Evolutionary conservation across 2,329 filamentous ascomycete genomes (phyloP).

Genomic region (Trichoderma sp.): DNA sequence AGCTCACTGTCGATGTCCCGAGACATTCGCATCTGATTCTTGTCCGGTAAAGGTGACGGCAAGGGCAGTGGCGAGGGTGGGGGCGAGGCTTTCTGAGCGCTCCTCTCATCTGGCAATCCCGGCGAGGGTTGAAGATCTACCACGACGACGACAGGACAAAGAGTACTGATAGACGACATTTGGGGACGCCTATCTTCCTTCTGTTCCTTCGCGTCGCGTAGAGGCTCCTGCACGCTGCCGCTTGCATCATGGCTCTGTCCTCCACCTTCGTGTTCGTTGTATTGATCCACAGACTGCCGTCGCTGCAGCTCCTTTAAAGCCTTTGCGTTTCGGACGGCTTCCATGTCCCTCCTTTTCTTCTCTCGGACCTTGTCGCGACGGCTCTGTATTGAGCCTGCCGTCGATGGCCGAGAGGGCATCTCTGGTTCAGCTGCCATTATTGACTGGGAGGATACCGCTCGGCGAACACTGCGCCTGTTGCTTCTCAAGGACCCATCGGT

Average conservation of each 20-base stretch:
- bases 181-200: neutral
- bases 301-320: constrained; percentile 28
- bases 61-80: constrained; percentile 8
- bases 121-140: constrained; percentile 41
- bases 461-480: constrained; percentile 1
- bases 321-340: constrained; percentile 35
- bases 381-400: constrained; percentile 35
- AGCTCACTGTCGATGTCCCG: constrained; percentile 31
- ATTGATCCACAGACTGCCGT: neutral
- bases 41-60: neutral
- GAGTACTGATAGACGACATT: constrained; percentile 27
- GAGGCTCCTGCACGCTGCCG: too few relatives aligned
- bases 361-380: constrained; percentile 46
- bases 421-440: constrained; percentile 26
- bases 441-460: constrained; percentile 32
- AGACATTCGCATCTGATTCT: constrained; percentile 33
- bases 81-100: constrained; percentile 30
- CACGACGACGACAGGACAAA: constrained; percentile 47
- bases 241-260: neutral
- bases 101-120: constrained; percentile 6
- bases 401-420: constrained; percentile 29
- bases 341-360: constrained; percentile 46
- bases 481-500: constrained; percentile 1
- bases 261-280: neutral
- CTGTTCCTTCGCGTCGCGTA: neutral